Conservation (phyloP, 345 rosid genomes). For the rapeseed (Brassica napus) region Da-Ae NC_063442.1:17339001-17339500, state of each 20-base stretch:
- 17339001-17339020: neutral
- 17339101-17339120: neutral
- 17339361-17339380: no score
- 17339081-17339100: neutral
- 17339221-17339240: rapidly evolving
- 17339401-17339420: no score
- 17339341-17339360: no score
- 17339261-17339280: neutral
- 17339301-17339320: no score
- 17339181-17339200: neutral
- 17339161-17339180: rapidly evolving
- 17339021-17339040: neutral
- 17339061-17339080: neutral
- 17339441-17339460: neutral
- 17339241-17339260: rapidly evolving
- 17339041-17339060: neutral
- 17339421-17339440: no score
- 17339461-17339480: neutral
- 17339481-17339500: neutral
- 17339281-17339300: no score
- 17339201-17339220: neutral
- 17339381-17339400: no score
- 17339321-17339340: no score
- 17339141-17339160: neutral
- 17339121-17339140: neutral